Evolutionary conservation across 192 early-diverging fungal species (phyloP), one percentile per base, ranked within the genome.

Genomic region (Backusella macrospora): DNA sequence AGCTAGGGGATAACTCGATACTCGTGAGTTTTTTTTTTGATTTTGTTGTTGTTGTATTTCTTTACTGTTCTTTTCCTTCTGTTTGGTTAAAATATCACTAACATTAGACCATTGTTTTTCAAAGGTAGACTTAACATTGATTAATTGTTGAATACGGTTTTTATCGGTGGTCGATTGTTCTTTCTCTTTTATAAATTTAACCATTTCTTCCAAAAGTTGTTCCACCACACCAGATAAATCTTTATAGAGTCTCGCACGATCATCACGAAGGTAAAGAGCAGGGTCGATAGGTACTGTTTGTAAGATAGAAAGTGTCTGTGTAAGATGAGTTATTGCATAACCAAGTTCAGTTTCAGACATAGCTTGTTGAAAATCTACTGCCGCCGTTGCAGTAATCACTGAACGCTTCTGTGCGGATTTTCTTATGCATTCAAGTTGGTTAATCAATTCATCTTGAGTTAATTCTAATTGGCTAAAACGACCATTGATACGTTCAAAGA

Each of bases 401-500:
- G 23, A 59, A 68, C 23, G 21, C n/a, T 29, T 68, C 14, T 23
- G 67, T 6, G 67, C 67, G 6, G 42, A 48, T 9, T 72, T 71
- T 37, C 70, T 71, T 29, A 72, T 37, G 1, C 26, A 14, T 37
- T 71, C 76, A 18, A 68, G 52, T 1, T 77, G 76, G 10, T 38
- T 10, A 21, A 72, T 67, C 12, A 77, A 38, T 13, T 66, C 70
- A 34, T 77, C 76, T n/a, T 72, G 76, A 3, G 71, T 65, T 21
- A 70, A 15, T 16, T 77, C 76, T 21, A 77, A 18, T 37, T 77
- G 76, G 44, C 63, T 66, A 42, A 77, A 77, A 4, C 76, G 69
- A 9, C 70, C 21, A 49, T 77, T 70, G 34, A 77, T 77, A 1
- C 70, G 43, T 34, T 77, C 76, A 52, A 77, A 72, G 1, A 77